Evolutionary conservation across 31 red algal genomes (phyloP).

Genomic region (Odonthalia washingtoniensis): DNA sequence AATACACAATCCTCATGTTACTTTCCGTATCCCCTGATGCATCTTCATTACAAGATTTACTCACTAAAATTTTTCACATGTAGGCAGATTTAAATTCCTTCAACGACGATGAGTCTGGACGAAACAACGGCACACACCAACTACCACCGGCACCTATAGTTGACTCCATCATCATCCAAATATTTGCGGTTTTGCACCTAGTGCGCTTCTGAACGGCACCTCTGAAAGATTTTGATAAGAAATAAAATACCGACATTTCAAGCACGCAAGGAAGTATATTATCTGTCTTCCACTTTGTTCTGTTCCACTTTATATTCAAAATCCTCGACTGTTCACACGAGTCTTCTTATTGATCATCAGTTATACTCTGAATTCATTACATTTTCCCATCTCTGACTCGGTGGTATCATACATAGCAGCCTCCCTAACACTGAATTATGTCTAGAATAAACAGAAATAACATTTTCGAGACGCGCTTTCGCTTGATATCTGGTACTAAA

Average conservation of each 20-base stretch:
- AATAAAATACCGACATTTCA: neutral
- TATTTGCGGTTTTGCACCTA: neutral
- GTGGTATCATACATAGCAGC: conserved; percentile 1
- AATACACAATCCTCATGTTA: neutral
- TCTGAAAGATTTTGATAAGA: neutral
- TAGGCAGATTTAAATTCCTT: neutral
- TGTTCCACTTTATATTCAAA: neutral
- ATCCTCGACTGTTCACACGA: neutral
- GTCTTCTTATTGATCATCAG: neutral
- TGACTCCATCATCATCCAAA: neutral
- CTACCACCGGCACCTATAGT: too few species aligned
- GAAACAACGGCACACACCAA: neutral
- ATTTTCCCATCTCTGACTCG: neutral
- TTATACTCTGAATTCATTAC: neutral
- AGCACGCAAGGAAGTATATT: neutral
- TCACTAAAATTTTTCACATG: neutral
- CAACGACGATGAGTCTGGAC: neutral
- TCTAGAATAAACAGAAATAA: neutral
- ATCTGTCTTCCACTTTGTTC: neutral
- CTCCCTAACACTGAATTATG: neutral
- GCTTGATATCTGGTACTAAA: conserved; percentile 41
- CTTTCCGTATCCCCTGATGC: neutral
- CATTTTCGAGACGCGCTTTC: neutral
- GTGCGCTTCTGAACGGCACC: neutral
- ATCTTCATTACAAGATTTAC: neutral